Evolutionary conservation across 106 monocot species (phyloP), one percentile per base, ranked within the genome.

Genomic region (Amphibolis antarctica): DNA sequence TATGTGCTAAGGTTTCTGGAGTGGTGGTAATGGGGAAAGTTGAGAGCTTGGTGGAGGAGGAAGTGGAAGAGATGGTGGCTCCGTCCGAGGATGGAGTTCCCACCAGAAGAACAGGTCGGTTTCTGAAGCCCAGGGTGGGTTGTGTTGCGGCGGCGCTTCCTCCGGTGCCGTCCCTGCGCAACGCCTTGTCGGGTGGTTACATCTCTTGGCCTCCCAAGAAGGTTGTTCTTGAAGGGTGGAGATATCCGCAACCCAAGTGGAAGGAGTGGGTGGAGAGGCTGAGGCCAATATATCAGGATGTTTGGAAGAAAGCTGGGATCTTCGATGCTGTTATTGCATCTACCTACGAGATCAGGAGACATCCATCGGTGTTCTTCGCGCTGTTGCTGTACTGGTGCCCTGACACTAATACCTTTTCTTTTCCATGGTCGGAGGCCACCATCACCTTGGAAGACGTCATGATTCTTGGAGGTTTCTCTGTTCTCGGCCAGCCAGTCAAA

Each of bases 401-500:
- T 2, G 69, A 74, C 4, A 81, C 86, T 10, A 81, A 77, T 67
- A 81, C 91, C 4, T 92, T 92, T 25, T 64, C 79, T 42, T 92
- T 92, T 53, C 83, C 86, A 0, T 92, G 91, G 91, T 72, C 70
- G 6, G 91, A 92, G 74, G 83, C 68, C 30, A 86, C 91, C 19
- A 14, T 83, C 31, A 78, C 91, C 0, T 65, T 86, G n/a, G 83
- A 86, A 54, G 91, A 86, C 46, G 77, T 86, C 22, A 72, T 72
- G 67, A 64, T 92, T 42, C 78, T 86, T 22, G 83, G 78, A 2
- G 86, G 86, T 9, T 81, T 81, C 28, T 57, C 83, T 0, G 79
- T 77, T 2, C 44, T 71, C 10, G 91, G 86, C 12, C 83, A 78
- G 30, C 79, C 80, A 0, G 67, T 79, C 1, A 74, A 52, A 47